Evolutionary conservation across 306 rosid genomes (phyloP), one percentile per base, ranked within the genome.

Genomic region (Pueraria montana): DNA sequence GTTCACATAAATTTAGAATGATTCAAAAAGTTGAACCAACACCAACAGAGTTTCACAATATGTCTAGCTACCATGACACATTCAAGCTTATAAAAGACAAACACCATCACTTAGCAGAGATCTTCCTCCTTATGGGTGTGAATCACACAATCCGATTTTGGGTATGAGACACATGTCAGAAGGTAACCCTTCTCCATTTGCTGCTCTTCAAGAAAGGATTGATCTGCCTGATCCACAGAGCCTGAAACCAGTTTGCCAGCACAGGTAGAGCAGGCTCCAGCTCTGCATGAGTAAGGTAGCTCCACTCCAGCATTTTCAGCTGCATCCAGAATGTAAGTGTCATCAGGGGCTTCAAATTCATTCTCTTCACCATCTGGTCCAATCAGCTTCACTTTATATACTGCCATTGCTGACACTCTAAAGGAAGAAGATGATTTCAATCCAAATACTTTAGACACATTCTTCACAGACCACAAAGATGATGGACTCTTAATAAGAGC

Each of bases 191-290:
- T 72, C 82, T 85, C 87, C 18, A 86, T 85, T 76, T 91, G 96
- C 4, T 87, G 74, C 0, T 92, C 92, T 12, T 92, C 91, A 3
- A 94, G 87, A 85, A 91, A 89, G 5, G 93, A 83, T 30, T 86
- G 90, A 16, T 94, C 93, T 0, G 94, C 85, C 69, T 92, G 98
- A 68, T 92, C 97, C 56, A 88, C 92, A 0, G 87, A 42, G 36
- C 96, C 93, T 0, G 84, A 71, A 74, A 32, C 86, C 72, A 92
- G 0, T 36, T 80, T 78, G 5, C 97, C 95, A 0, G 97, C 94
- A 78, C 97, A 91, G 8, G 97, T 88, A 34, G 95, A 93, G 88
- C 97, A 94, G 1, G 98, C 89, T 43, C 96, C 96, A 6, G 96
- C 96, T 83, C 92, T 86, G 88, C 97, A 94, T 3, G 92, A 93